Conservation (phyloP, 176 grass and related monocot species). For the Avena eriantha region DNA sequence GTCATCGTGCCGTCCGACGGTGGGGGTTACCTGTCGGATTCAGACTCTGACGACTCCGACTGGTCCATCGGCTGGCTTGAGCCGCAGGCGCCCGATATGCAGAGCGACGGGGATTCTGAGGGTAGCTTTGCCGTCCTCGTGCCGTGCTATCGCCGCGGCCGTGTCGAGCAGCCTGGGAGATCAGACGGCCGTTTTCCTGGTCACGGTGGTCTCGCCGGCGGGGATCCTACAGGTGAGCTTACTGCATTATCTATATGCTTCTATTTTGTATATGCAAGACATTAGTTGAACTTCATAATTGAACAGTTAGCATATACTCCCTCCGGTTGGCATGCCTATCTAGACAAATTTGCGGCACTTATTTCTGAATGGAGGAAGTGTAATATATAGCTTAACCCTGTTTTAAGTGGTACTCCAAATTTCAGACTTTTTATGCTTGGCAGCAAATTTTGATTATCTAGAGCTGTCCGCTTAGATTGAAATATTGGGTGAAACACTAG, state of each 20-base stretch:
- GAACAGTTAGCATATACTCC: neutral
- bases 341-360: too few species aligned
- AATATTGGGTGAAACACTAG: neutral
- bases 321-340: too few species aligned
- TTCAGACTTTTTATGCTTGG: neutral
- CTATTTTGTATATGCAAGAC: neutral
- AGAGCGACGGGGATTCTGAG: constrained; percentile 58
- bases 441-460: neutral
- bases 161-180: constrained; percentile 17
- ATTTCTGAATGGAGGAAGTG: too few species aligned
- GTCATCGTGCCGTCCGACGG: constrained; percentile 72
- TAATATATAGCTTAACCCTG: neutral
- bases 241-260: constrained; percentile 6
- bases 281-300: neutral
- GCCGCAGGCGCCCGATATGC: constrained; percentile 69
- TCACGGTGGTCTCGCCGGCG: constrained; percentile 7
- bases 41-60: constrained; percentile 70
- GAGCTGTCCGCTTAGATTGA: neutral
- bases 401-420: neutral
- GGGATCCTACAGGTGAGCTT: constrained; percentile 43
- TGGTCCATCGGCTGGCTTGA: constrained; percentile 89
- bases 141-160: constrained; percentile 61
- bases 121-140: constrained; percentile 82
- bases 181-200: constrained; percentile 26
- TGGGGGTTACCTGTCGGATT: constrained; percentile 55